Conservation (phyloP, 345 rosid species). For the Toxicodendron radicans region DNA sequence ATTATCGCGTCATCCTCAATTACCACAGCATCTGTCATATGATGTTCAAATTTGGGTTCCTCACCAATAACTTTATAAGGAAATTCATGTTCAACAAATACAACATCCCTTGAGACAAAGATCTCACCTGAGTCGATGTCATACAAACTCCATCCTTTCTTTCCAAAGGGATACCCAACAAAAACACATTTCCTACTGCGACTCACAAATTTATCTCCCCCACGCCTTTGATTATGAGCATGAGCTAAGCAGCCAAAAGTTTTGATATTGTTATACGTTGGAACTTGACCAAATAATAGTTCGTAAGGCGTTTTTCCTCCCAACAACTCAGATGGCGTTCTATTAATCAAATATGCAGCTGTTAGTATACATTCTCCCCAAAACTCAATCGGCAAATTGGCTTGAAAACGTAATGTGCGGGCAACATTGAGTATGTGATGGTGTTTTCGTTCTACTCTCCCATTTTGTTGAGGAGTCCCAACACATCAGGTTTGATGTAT, state of each 20-base stretch:
- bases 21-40: too few relatives aligned
- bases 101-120: neutral
- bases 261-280: neutral
- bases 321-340: neutral
- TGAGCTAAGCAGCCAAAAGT: conserved; percentile 2
- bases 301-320: neutral
- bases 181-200: neutral
- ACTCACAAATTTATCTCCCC: conserved; percentile 5
- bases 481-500: too few relatives aligned
- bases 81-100: neutral
- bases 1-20: too few relatives aligned
- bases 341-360: neutral
- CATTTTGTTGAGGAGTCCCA: too few relatives aligned
- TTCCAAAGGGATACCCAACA: neutral
- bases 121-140: neutral
- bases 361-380: neutral
- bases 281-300: neutral
- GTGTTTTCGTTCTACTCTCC: too few relatives aligned
- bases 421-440: too few relatives aligned
- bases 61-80: too few relatives aligned
- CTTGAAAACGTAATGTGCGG: too few relatives aligned
- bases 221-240: neutral
- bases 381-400: too few relatives aligned
- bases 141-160: conserved; percentile 1
- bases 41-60: too few relatives aligned